A percentile compares a stretch with the other conserved stretches of the same genome.
Evolutionary conservation across 805 yeast species (phyloP).

Genomic region (Kuraishia molischiana): DNA sequence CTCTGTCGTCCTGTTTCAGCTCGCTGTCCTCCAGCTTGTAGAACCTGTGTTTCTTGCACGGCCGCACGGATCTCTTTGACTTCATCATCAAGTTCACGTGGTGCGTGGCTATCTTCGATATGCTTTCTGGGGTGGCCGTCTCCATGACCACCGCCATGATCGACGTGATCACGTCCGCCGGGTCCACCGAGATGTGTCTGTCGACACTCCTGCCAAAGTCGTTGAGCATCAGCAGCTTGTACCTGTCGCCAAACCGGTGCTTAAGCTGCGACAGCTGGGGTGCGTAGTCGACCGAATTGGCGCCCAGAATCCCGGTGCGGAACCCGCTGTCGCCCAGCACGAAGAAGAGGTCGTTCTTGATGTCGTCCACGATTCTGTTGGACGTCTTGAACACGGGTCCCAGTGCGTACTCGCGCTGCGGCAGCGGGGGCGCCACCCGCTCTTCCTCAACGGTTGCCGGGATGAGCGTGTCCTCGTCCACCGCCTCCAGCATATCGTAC

Average conservation of each 20-base stretch:
- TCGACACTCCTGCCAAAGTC: constrained; percentile 16
- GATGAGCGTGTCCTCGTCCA: not conserved
- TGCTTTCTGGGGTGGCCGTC: not conserved
- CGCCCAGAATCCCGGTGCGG: constrained; percentile 17
- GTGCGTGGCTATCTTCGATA: constrained; percentile 1
- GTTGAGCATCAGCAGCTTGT: constrained; percentile 23
- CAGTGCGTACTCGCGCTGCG: not conserved
- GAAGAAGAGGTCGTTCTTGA: constrained; percentile 33
- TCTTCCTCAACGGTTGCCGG: not conserved
- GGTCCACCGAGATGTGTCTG: constrained; percentile 3
- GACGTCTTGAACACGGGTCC: constrained; percentile 41
- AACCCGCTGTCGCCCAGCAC: constrained; percentile 2
- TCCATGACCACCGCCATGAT: constrained; percentile 2
- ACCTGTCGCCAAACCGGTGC: constrained; percentile 8
- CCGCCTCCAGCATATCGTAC: not conserved
- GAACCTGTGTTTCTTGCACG: constrained; percentile 6
- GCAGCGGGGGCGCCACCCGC: not conserved
- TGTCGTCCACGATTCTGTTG: constrained; percentile 59
- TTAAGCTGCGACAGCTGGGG: constrained; percentile 11
- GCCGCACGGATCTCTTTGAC: not conserved
- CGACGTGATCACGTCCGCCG: constrained; percentile 1
- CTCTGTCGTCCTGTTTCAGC: constrained; percentile 4
- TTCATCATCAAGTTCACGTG: constrained; percentile 5
- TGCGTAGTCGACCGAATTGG: constrained; percentile 26
- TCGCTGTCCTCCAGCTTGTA: constrained; percentile 5